These are phyloP conservation scores for Chrysoporthe austroafricana DNA, from an alignment of 2,329 filamentous ascomycete genomes.

Conservation along the genomic window DNA sequence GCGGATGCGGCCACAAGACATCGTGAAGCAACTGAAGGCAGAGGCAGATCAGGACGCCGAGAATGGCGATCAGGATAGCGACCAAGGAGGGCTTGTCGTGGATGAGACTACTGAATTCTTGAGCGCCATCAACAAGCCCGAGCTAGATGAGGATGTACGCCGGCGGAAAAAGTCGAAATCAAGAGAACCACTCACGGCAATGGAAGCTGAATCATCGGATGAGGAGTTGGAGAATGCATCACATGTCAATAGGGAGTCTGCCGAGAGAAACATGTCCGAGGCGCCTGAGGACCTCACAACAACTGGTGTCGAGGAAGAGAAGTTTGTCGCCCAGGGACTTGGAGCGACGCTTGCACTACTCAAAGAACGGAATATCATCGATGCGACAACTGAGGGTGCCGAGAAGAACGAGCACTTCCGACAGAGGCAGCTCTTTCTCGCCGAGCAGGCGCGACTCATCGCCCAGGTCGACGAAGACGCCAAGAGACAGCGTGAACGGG, in stretches of 20 bases:
- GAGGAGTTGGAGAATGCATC: constrained; percentile 55
- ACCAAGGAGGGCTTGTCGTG: constrained; percentile 74
- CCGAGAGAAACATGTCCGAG: constrained; percentile 49
- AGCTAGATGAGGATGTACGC: constrained; percentile 58
- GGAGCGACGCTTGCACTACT: constrained; percentile 83
- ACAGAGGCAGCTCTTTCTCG: constrained; percentile 77
- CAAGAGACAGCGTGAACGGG: constrained; percentile 81
- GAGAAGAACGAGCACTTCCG: constrained; percentile 70
- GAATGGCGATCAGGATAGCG: constrained; percentile 46
- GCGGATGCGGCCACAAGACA: constrained; percentile 81
- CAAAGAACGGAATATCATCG: constrained; percentile 81
- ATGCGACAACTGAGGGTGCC: constrained; percentile 59
- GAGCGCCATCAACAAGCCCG: constrained; percentile 76
- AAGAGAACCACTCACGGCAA: constrained; percentile 47
- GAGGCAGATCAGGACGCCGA: constrained; percentile 59
- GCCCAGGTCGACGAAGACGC: constrained; percentile 81
- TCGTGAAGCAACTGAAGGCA: constrained; percentile 78
- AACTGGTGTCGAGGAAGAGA: constrained; percentile 83
- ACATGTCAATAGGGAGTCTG: constrained; percentile 51
- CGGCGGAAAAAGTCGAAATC: constrained; percentile 48
- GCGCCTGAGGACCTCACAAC: constrained; percentile 57
- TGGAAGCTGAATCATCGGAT: constrained; percentile 48
- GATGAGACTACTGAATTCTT: constrained; percentile 97
- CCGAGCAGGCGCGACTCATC: constrained; percentile 72
- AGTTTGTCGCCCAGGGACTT: constrained; percentile 75